These are phyloP conservation scores for Chytriomyces hyalinus DNA, from an alignment of 192 early-diverging fungal species.

Conservation along the genomic window DNA sequence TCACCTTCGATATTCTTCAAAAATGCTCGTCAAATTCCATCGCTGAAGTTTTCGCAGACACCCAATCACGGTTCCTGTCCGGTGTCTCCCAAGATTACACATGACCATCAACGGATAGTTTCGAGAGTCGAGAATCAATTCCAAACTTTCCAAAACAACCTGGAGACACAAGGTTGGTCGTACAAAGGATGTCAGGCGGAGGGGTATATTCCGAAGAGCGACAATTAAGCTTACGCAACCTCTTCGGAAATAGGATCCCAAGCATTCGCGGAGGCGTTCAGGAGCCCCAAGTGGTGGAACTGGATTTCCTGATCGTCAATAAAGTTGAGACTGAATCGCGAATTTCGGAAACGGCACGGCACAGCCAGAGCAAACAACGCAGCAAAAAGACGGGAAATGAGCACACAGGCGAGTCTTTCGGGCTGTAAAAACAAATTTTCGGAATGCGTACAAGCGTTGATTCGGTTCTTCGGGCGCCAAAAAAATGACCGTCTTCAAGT, in stretches of 20 bases:
- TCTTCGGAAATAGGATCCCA: constrained; percentile 99
- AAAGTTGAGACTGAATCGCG: constrained; percentile 73
- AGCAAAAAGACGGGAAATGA: too few species aligned
- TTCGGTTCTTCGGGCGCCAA: constrained; percentile 97
- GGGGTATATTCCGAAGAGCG: constrained; percentile 31
- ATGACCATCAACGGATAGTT: constrained; percentile 97
- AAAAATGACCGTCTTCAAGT: constrained; percentile 91
- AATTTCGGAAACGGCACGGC: not conserved
- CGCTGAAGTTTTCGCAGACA: constrained; percentile 96
- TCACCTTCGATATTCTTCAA: constrained; percentile 89
- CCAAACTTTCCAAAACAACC: constrained; percentile 87
- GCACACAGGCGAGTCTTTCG: too few species aligned
- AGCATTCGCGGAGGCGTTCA: constrained; percentile 79
- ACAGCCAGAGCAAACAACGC: too few species aligned
- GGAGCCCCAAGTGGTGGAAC: constrained; percentile 86
- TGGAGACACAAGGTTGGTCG: not conserved
- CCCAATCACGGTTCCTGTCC: constrained; percentile 96
- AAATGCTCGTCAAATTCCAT: constrained; percentile 98
- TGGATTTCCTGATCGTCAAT: constrained; percentile 98
- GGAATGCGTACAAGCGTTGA: constrained; percentile 78
- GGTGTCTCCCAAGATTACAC: constrained; percentile 97
- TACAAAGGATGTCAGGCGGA: too few species aligned
- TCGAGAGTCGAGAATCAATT: constrained; percentile 80
- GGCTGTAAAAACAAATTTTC: constrained; percentile 1
- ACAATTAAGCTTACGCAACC: constrained; percentile 59